These are phyloP conservation scores for Podospora tetraspora DNA, from an alignment of 495 filamentous ascomycete species.

Conservation along the genomic window DNA sequence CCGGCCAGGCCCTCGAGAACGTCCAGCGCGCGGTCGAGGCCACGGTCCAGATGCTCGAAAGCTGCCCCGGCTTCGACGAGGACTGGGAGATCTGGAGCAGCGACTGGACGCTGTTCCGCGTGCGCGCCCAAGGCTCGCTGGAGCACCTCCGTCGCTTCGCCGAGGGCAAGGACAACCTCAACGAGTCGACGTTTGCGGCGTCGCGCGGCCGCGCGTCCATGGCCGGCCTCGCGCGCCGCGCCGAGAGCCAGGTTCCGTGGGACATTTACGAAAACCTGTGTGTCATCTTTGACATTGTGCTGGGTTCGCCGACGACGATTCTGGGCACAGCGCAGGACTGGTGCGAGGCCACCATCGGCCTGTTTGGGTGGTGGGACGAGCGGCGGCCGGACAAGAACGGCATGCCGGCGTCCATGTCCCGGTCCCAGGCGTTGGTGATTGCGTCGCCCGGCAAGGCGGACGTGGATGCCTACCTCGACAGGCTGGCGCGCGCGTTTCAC, in stretches of 20 bases:
- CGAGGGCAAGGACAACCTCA: slow-evolving; percentile 55
- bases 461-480: slow-evolving; percentile 40
- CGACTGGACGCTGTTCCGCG: slow-evolving; percentile 75
- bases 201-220: slow-evolving; percentile 34
- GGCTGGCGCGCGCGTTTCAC: slow-evolving; percentile 46
- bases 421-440: slow-evolving; percentile 39
- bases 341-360: slow-evolving; percentile 74
- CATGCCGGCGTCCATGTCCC: slow-evolving; percentile 30
- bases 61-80: slow-evolving; percentile 59
- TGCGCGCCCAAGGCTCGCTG: slow-evolving; percentile 58
- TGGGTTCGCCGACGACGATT: slow-evolving; percentile 65
- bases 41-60: slow-evolving; percentile 58
- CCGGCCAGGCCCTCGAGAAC: slow-evolving; percentile 63
- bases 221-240: slow-evolving; percentile 60
- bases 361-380: slow-evolving; percentile 87
- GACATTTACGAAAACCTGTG: slow-evolving; percentile 74
- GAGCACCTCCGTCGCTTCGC: slow-evolving; percentile 67
- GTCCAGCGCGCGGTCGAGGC: slow-evolving; percentile 63
- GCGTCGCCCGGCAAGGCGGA: slow-evolving; percentile 20
- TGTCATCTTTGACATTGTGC: slow-evolving; percentile 66
- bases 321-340: slow-evolving; percentile 69
- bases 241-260: slow-evolving; percentile 80
- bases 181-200: slow-evolving; percentile 37
- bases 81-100: slow-evolving; percentile 72
- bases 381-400: slow-evolving; percentile 46